Conservation (phyloP, 495 filamentous ascomycete genomes). For the Lichina pygmaea region DNA sequence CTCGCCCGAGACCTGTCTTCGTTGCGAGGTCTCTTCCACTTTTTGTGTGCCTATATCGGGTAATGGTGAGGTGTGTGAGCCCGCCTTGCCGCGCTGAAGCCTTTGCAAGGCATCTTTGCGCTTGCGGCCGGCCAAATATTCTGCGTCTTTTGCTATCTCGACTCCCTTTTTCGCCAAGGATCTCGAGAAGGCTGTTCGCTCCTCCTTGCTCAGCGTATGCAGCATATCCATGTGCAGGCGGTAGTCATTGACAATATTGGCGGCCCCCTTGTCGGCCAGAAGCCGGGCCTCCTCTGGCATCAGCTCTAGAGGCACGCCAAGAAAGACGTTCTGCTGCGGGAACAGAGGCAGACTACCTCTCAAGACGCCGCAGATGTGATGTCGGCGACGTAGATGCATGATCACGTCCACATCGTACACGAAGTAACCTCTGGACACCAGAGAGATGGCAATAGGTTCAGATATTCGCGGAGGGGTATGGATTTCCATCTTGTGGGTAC, state of each 20-base stretch:
- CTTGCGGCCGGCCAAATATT: constrained; percentile 15
- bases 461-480: constrained; percentile 7
- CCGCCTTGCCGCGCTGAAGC: background rate
- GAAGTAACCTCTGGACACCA: constrained; percentile 56
- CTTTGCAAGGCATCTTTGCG: constrained; percentile 15
- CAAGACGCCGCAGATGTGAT: constrained; percentile 73
- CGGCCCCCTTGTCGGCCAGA: constrained; percentile 55
- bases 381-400: constrained; percentile 47
- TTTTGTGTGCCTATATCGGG: background rate
- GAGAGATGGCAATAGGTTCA: constrained; percentile 51
- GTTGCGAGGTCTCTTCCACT: background rate
- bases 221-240: constrained; percentile 35
- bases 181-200: constrained; percentile 6
- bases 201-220: constrained; percentile 15
- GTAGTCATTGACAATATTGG: constrained; percentile 54
- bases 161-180: constrained; percentile 15
- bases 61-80: background rate
- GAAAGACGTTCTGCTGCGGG: constrained; percentile 84
- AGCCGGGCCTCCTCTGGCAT: constrained; percentile 74
- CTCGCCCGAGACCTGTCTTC: background rate
- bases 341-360: constrained; percentile 72
- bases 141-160: constrained; percentile 16
- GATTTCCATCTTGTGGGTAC: background rate
- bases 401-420: constrained; percentile 65
- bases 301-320: constrained; percentile 66